phyloP scores from a whole-genome alignment of 2,329 filamentous ascomycete genomes.

The Fusarium newnesense region DNA sequence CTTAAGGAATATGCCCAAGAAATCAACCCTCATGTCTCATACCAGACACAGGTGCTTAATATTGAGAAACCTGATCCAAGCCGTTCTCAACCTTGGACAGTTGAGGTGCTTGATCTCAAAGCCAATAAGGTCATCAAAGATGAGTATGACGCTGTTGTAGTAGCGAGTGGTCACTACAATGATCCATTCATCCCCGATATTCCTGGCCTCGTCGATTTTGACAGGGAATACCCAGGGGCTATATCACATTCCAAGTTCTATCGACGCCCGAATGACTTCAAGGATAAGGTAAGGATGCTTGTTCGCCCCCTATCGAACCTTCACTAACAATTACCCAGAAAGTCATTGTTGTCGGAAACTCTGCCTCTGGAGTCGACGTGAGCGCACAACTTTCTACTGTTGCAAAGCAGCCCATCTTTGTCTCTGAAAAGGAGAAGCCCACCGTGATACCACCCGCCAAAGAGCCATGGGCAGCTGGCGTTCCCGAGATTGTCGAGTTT shows the following conservation, averaged over 20 bases:
- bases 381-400: conserved; percentile 69
- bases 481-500: conserved; percentile 60
- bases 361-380: conserved; percentile 78
- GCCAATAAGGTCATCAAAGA: conserved; percentile 33
- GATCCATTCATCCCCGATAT: conserved; percentile 69
- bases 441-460: conserved; percentile 43
- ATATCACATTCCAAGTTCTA: conserved; percentile 77
- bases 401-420: conserved; percentile 65
- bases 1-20: conserved; percentile 71
- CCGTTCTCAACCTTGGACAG: conserved; percentile 53
- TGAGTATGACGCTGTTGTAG: conserved; percentile 70
- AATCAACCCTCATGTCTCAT: conserved; percentile 66
- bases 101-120: conserved; percentile 50
- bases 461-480: conserved; percentile 47
- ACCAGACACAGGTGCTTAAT: conserved; percentile 70
- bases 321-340: conserved; percentile 60
- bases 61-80: conserved; percentile 40
- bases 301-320: rapidly evolving
- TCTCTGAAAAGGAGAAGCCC: conserved; percentile 58
- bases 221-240: conserved; percentile 57
- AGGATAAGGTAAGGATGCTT: conserved; percentile 43
- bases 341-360: conserved; percentile 74
- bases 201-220: conserved; percentile 63
- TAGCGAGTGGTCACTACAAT: conserved; percentile 71
- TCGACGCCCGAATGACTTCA: conserved; percentile 55